Evolutionary conservation across 495 filamentous ascomycete species (phyloP).

Genomic region (Hypoxylon intermedium): DNA sequence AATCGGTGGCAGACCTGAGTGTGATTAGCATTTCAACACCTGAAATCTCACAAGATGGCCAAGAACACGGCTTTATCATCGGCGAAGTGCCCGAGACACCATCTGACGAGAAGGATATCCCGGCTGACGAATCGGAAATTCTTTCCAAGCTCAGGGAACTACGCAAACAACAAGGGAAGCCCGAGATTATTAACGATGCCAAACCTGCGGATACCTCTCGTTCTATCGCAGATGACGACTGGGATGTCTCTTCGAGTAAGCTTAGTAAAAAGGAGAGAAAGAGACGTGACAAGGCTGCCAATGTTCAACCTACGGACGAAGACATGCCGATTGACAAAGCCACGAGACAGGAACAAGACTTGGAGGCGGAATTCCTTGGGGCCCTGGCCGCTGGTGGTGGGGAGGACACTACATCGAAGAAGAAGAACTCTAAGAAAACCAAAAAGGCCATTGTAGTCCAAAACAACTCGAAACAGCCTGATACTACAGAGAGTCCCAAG

Average conservation of each 20-base stretch:
- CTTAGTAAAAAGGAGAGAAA: conserved; percentile 49
- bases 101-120: conserved; percentile 18
- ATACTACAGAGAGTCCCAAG: conserved; percentile 21
- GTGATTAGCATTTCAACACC: conserved; percentile 9
- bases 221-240: conserved; percentile 28
- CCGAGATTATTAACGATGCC: conserved; percentile 3
- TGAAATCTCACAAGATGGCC: not conserved
- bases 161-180: conserved; percentile 20
- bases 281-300: conserved; percentile 45
- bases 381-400: conserved; percentile 17
- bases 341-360: conserved; percentile 19
- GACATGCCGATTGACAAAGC: conserved; percentile 28
- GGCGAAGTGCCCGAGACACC: conserved; percentile 31
- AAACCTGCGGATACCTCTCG: conserved; percentile 5
- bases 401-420: conserved; percentile 24
- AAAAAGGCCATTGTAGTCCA: conserved; percentile 40
- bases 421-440: conserved; percentile 43
- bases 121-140: conserved; percentile 16
- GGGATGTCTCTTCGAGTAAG: conserved; percentile 28
- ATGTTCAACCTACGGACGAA: conserved; percentile 30
- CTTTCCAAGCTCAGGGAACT: conserved; percentile 24
- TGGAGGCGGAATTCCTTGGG: conserved; percentile 28
- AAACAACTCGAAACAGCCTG: conserved; percentile 31
- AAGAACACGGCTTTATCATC: conserved; percentile 24
- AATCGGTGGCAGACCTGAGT: conserved; percentile 50